Conservation (phyloP, 371 early-diverging fungal species). For the Lichtheimia corymbifera region DNA sequence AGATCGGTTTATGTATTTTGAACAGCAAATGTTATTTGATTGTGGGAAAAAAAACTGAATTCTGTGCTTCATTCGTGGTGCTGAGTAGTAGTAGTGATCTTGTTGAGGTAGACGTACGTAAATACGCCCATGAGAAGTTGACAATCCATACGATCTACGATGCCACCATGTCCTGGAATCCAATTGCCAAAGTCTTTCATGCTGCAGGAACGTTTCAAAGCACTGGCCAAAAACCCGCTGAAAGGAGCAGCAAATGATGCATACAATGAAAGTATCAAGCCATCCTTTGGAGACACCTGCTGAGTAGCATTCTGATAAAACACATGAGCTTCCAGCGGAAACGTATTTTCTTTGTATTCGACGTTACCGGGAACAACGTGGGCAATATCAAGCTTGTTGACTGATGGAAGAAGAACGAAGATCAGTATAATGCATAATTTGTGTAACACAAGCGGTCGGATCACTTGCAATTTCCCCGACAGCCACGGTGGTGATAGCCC, state of each 20-base stretch:
- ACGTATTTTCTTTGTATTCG: too few relatives aligned
- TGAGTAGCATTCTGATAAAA: too few relatives aligned
- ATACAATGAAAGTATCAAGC: conserved; percentile 59
- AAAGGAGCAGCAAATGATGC: conserved; percentile 98
- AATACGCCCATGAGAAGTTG: conserved; percentile 98
- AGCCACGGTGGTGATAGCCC: conserved; percentile 81
- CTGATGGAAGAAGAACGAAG: not conserved
- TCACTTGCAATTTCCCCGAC: conserved; percentile 56
- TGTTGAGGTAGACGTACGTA: conserved; percentile 76
- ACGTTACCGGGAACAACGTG: too few relatives aligned
- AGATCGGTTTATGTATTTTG: too few relatives aligned
- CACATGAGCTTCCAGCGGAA: too few relatives aligned
- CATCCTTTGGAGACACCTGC: too few relatives aligned
- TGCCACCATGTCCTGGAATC: conserved; percentile 99
- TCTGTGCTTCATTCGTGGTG: too few relatives aligned
- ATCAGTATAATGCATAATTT: conserved; percentile 26
- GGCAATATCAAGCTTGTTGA: too few relatives aligned
- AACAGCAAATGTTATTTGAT: too few relatives aligned
- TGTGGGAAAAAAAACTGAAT: too few relatives aligned
- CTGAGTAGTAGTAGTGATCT: too few relatives aligned
- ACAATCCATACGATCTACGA: conserved; percentile 98
- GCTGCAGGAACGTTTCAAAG: conserved; percentile 96
- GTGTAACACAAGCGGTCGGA: conserved; percentile 41
- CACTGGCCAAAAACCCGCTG: conserved; percentile 99
- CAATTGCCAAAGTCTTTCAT: conserved; percentile 98